Conservation (phyloP, 1,284 basidiomycete species). For the Bondarzewia mesenterica region DNA sequence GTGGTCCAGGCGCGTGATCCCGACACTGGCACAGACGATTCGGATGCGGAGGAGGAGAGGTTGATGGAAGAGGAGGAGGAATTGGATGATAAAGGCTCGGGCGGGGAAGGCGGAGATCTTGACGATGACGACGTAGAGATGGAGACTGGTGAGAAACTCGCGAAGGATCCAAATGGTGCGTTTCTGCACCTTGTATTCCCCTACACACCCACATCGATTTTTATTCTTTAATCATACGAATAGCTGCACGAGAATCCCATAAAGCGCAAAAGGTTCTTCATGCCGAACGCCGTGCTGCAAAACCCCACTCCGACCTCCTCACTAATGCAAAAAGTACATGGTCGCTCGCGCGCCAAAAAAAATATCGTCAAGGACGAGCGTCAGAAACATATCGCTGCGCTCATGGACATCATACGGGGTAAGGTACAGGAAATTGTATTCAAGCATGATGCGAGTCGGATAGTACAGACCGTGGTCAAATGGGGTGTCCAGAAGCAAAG, state of each 20-base stretch:
- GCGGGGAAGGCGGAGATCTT: neutral
- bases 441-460: constrained; percentile 86
- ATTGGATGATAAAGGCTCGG: neutral
- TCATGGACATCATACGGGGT: constrained; percentile 71
- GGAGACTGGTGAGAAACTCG: neutral
- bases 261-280: constrained; percentile 56
- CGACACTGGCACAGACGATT: neutral
- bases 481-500: constrained; percentile 74
- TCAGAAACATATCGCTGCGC: constrained; percentile 58
- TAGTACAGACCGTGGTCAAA: constrained; percentile 82
- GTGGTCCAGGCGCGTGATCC: neutral
- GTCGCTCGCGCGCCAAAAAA: constrained; percentile 73
- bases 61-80: neutral
- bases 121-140: neutral
- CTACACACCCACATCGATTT: no score
- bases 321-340: constrained; percentile 72
- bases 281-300: constrained; percentile 62
- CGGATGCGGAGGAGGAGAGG: neutral
- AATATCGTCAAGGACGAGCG: constrained; percentile 67
- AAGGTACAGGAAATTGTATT: constrained; percentile 78
- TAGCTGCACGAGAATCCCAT: constrained; percentile 58
- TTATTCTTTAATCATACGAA: neutral
- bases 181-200: neutral
- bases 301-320: constrained; percentile 72
- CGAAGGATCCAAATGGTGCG: neutral